Base-by-base conservation (phyloP, 768 basidiomycete species). In the Tulasnella sp. region DNA sequence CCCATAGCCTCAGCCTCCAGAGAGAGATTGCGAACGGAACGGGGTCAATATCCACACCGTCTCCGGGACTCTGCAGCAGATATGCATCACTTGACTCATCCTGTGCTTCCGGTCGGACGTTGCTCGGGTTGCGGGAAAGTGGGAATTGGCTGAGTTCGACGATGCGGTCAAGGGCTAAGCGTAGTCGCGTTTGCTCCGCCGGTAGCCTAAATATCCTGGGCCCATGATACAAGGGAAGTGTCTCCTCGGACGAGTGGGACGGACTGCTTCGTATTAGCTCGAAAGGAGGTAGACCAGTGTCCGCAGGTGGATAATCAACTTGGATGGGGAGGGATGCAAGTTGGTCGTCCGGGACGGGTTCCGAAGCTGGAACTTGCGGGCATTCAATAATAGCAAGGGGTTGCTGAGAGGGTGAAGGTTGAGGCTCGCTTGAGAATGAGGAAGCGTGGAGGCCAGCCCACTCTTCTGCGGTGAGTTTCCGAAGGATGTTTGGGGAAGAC, bases 1-100 rank as follows among this genome's bases (percentile, higher is more conserved):
- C 89, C 83, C 88, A 94, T 86, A 93, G 87, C 73, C 88, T 83
- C 52, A 92, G 73, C 74, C 92, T 86, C 92, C 92, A 94, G n/a
- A 94, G 77, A 0, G 92, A 90, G 52, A 89, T 84, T 0, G 88
- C 89, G 14, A 90, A 80, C 6, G 87, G 83, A 1, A 84, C 87
- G 7, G 86, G 81, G 76, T 94, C 91, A 83, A 88, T 41, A 87
- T 81, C 70, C 78, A 79, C 19, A 84, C 77, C 0, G 84, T 86
- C 32, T 16, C 80, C 81, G 70, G 86, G 83, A 6, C 90, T 86
- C 69, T 79, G 81, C 17, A 94, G 76, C 16, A 92, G 75, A 77
- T 90, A 92, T 8, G 90, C 91, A 77, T 90, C 88, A 73, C 89
- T 91, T 3, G 81, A 82, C 74, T 86, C 87, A 34, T 81, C 74